These are phyloP conservation scores for Sclerotinia spermophila DNA, from an alignment of 2,329 filamentous ascomycete species.

Conservation along the genomic window DNA sequence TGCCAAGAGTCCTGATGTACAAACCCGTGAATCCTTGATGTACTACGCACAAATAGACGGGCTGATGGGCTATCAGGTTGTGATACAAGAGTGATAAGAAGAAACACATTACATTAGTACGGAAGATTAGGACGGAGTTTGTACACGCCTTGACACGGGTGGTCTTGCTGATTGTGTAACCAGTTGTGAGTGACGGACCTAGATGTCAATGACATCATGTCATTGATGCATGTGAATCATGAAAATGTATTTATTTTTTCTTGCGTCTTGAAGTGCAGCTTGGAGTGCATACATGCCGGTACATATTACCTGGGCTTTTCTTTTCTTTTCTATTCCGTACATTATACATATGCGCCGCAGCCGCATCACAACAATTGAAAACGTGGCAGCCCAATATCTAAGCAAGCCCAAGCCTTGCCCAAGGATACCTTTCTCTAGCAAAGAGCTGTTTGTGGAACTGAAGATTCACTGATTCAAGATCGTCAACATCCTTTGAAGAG, in stretches of 20 bases:
- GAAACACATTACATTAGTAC: neutral
- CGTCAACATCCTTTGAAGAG: neutral
- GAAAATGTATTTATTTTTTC: neutral
- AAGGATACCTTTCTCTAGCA: neutral
- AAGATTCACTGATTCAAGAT: neutral
- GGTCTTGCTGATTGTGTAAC: neutral
- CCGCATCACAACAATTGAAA: neutral
- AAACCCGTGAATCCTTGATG: neutral
- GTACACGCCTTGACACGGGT: neutral
- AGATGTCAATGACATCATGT: no score
- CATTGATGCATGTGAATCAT: neutral
- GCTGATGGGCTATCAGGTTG: neutral
- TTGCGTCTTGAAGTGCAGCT: neutral
- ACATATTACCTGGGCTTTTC: neutral
- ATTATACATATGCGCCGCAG: neutral
- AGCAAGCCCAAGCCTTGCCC: neutral
- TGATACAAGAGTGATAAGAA: neutral
- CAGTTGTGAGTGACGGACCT: neutral
- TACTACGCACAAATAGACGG: neutral
- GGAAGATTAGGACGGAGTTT: neutral
- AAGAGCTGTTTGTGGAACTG: neutral
- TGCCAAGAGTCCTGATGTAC: neutral
- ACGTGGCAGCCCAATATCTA: neutral
- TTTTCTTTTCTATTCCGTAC: neutral
- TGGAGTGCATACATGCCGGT: neutral